Evolutionary conservation across 495 filamentous ascomycete genomes (phyloP).

Genomic region (Cercophora sp.): DNA sequence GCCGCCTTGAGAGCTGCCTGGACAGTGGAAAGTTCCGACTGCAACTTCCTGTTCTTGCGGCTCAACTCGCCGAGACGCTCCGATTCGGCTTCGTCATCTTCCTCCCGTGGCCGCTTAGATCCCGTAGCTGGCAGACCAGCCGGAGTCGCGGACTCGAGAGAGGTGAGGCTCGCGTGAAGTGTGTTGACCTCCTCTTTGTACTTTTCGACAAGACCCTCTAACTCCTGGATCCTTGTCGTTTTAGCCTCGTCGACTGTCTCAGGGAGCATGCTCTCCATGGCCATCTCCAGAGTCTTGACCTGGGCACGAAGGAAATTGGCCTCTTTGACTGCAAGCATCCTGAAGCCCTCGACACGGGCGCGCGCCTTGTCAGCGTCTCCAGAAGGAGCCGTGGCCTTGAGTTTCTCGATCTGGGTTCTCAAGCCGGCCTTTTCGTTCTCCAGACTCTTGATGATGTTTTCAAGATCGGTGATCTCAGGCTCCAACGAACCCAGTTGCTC

Average conservation of each 20-base stretch:
- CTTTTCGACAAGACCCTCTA: constrained; percentile 81
- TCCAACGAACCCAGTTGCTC: constrained; percentile 74
- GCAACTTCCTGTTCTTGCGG: constrained; percentile 80
- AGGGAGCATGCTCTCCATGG: constrained; percentile 79
- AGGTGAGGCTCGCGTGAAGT: constrained; percentile 65
- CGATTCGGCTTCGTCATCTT: constrained; percentile 59
- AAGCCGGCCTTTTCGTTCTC: constrained; percentile 63
- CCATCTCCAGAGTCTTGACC: constrained; percentile 82
- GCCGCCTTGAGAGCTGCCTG: constrained; percentile 64
- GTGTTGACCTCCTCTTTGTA: constrained; percentile 80
- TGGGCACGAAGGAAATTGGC: constrained; percentile 91
- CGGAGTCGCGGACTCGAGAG: constrained; percentile 44
- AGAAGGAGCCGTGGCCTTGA: constrained; percentile 46
- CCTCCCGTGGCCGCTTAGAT: constrained; percentile 53
- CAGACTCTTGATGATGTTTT: constrained; percentile 66
- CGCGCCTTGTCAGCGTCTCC: constrained; percentile 56
- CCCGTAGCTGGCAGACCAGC: constrained; percentile 34
- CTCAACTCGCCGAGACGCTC: constrained; percentile 78
- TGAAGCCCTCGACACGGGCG: constrained; percentile 72
- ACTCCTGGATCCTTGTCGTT: constrained; percentile 66
- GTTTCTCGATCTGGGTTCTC: constrained; percentile 64
- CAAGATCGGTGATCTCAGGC: constrained; percentile 75
- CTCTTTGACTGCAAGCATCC: constrained; percentile 80
- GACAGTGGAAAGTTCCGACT: constrained; percentile 67
- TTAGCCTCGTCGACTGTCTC: constrained; percentile 76